Percentiles rank a stretch among this genome's conserved stretches.
phyloP scores from a whole-genome alignment of 495 filamentous ascomycete species.

The Jackrogersella minutella region DNA sequence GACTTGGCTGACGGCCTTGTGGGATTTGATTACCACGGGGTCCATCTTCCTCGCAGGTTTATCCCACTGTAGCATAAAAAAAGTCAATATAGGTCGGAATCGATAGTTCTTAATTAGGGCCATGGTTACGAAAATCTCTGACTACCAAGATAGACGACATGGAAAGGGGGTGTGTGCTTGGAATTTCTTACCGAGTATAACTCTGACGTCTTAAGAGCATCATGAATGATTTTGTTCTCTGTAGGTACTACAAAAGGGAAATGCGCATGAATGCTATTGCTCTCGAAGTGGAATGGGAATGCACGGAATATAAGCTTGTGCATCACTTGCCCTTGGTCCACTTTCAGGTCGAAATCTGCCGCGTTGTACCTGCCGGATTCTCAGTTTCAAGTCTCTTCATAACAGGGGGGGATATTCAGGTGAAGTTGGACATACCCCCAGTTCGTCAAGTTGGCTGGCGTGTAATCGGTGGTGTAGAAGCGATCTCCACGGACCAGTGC shows the following conservation, averaged over 20 bases:
- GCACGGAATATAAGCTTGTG: conserved; percentile 75
- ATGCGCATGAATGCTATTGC: conserved; percentile 75
- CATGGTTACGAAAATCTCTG: neutral
- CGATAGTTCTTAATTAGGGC: neutral
- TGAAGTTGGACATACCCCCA: conserved; percentile 61
- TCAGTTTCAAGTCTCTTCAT: conserved; percentile 67
- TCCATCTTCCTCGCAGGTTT: conserved; percentile 59
- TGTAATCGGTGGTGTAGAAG: conserved; percentile 77
- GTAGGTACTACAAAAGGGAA: conserved; percentile 77
- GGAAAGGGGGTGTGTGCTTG: neutral
- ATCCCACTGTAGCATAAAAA: conserved; percentile 53
- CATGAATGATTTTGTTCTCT: conserved; percentile 73
- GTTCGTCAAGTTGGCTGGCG: conserved; percentile 74
- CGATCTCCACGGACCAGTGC: conserved; percentile 80
- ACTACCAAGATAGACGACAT: neutral
- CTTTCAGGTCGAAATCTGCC: conserved; percentile 68
- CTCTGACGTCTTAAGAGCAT: conserved; percentile 64
- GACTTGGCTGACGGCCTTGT: conserved; percentile 64
- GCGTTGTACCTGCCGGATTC: conserved; percentile 64
- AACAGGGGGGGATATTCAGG: conserved; percentile 64
- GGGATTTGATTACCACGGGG: conserved; percentile 64
- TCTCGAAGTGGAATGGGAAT: conserved; percentile 73
- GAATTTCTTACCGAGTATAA: conserved; percentile 60
- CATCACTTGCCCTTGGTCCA: conserved; percentile 74
- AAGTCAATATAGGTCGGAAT: conserved; percentile 3